Base-by-base conservation (phyloP, 2,329 filamentous ascomycete species). In the Fusarium dimerum region DNA sequence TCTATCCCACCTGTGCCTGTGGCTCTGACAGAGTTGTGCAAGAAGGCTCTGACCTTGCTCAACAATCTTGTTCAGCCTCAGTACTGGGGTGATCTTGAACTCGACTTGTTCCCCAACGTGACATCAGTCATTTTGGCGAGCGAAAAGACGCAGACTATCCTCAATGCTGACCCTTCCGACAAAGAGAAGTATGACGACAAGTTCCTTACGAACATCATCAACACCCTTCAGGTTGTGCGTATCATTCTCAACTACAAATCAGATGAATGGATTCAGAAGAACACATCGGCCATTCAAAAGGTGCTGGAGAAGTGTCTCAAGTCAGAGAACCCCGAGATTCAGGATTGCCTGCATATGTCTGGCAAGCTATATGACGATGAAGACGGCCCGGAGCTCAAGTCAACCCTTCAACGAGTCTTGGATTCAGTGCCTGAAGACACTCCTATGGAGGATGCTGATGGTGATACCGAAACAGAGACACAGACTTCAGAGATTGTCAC, bases 31-130 rank as follows among this genome's bases (percentile, higher is more conserved):
- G 93, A 97, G 51, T 87, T 96, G 61, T 89, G 91, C 70, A 90
- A 88, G 71, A 96, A 91, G 71, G 88, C 92, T 2, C 83, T 97
- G 64, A 79, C 86, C 17, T 78, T 97, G 46, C 79, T 99, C 17
- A 84, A 89, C 61, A 92, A 94, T 64, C 81, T 99, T 38, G 78
- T 99, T 20, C 91, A 93, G 52, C 87, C 90, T 15, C 85, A 88
- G 38, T 92, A 92, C 66, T 99, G 94, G 95, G 88, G 86, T 36
- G 92, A 97, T 66, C 78, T 97, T 34, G 92, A 97, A 45, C 81
- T 97, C 17, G 93, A 97, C 64, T 79, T 97, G 59, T 94, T 97
- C 64, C 88, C 89, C 5, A 95, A 94, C 64, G 88, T 93, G 50
- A 94, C 92, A 0, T 92, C 97, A 58, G 85, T 90, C 40, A 88